Percentiles rank a stretch among this genome's conserved stretches.
Evolutionary conservation across 208 protist genomes (phyloP).

Genomic region (Porcisia deanei): DNA sequence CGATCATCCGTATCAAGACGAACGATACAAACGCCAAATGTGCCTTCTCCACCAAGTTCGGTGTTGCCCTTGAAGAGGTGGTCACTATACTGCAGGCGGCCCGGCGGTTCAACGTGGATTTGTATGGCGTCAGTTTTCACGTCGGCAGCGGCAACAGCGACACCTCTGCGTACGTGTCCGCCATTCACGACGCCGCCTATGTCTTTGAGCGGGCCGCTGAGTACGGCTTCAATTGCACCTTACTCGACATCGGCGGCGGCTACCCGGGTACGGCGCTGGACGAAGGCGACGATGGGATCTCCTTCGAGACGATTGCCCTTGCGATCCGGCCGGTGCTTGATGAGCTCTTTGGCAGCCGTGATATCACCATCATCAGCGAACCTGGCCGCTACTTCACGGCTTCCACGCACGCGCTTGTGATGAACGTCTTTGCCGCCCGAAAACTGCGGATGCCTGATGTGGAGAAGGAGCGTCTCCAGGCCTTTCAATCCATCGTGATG

Average conservation of each 20-base stretch:
- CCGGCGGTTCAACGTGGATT: constrained; percentile 39
- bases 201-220: constrained; percentile 64
- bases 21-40: constrained; percentile 71
- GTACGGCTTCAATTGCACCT: constrained; percentile 68
- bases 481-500: constrained; percentile 21
- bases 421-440: constrained; percentile 69
- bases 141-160: constrained; percentile 87
- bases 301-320: constrained; percentile 62
- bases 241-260: constrained; percentile 91
- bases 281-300: constrained; percentile 11
- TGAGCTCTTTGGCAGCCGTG: constrained; percentile 55
- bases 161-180: constrained; percentile 49
- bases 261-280: constrained; percentile 58
- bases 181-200: constrained; percentile 48
- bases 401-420: constrained; percentile 58
- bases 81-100: constrained; percentile 44
- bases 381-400: constrained; percentile 87
- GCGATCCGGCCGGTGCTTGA: constrained; percentile 57
- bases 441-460: constrained; percentile 33
- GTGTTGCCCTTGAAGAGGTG: constrained; percentile 44
- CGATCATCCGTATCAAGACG: constrained; percentile 72
- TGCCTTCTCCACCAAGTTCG: constrained; percentile 88
- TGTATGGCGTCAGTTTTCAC: constrained; percentile 89
- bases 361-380: constrained; percentile 74
- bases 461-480: constrained; percentile 31